Evolutionary conservation across 2,329 filamentous ascomycete species (phyloP), one percentile per base, ranked within the genome.

Genomic region (Stemphylium beticola): DNA sequence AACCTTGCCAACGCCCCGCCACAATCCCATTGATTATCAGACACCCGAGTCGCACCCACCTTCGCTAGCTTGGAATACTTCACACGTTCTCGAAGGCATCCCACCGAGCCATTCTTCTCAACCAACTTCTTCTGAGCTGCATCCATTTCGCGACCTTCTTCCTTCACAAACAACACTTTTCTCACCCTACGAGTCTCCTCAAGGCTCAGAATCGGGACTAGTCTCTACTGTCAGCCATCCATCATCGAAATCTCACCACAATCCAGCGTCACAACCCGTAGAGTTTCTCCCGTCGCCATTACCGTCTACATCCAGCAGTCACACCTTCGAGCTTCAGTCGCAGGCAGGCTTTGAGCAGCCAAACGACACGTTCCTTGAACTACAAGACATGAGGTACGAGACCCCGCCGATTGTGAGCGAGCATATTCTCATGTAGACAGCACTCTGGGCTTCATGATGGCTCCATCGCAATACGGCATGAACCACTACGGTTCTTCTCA

Each of bases 391-490:
- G 74, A 76, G 73, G 74, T 76, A 74, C 36, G 57, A 22, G 10
- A 15, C 24, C 24, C 42, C 32, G 36, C 32, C 17, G 26, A 44
- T 18, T 37, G 11, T 7, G 17, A 33, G 14, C 4, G n/a, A 17
- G 17, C 46, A 18, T n/a, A 15, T 18, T 49, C 67, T 70, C 18
- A 72, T 54, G 36, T 38, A 15, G 33, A 9, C 50, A 77, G 74
- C 71, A 73, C 72, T 55, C 64, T 76, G 62, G 74, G 69, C 48
- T 76, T 69, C 57, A 74, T 75, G 68, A 75, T 76, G 74, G 64
- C 73, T 57, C 69, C 75, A 62, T 67, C 73, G 55, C 75, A 74
- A 53, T 76, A 76, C 63, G 68, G 67, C 57, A 67, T 74, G 62
- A 68, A 71, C 53, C 67, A 75, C 34, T 76, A 73, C 53, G 68